Percentiles rank a stretch among this genome's conserved stretches.
These are phyloP conservation scores for Azolla pinnata DNA, from an alignment of 75 land plant genomes.

Conservation along the genomic window DNA sequence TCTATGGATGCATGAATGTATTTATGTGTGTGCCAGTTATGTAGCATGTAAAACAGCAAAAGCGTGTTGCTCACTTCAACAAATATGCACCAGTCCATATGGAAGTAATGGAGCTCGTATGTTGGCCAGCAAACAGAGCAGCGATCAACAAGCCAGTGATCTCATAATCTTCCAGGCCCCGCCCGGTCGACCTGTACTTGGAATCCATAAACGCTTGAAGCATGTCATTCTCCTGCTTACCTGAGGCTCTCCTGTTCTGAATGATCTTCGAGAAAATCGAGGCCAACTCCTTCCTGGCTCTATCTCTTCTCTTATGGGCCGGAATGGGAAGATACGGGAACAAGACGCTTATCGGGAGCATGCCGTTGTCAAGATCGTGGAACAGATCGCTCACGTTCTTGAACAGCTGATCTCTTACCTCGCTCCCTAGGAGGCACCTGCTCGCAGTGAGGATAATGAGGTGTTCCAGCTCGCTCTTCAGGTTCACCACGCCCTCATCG, in stretches of 20 bases:
- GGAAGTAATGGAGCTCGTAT: conserved; percentile 97
- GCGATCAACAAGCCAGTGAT: conserved; percentile 89
- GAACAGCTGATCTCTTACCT: conserved; percentile 83
- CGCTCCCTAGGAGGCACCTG: conserved; percentile 74
- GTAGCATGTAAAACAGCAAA: conserved; percentile 2
- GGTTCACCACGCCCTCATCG: conserved; percentile 70
- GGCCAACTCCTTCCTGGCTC: conserved; percentile 69
- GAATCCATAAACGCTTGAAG: conserved; percentile 94
- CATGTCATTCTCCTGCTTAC: conserved; percentile 66
- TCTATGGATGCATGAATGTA: no score
- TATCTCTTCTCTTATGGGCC: conserved; percentile 75
- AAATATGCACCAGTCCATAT: conserved; percentile 96
- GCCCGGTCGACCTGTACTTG: conserved; percentile 77
- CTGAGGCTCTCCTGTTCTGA: conserved; percentile 44
- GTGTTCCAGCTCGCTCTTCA: conserved; percentile 84
- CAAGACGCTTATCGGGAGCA: conserved; percentile 89
- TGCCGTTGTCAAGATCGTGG: conserved; percentile 93
- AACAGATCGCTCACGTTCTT: conserved; percentile 80
- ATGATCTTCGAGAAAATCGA: conserved; percentile 69
- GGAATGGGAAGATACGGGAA: conserved; percentile 92
- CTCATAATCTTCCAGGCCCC: conserved; percentile 69
- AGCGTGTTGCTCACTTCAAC: conserved; percentile 22
- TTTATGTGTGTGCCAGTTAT: no score
- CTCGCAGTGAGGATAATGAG: conserved; percentile 90
- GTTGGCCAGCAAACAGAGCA: conserved; percentile 95